Percentiles rank a stretch among this genome's conserved stretches.
Evolutionary conservation across 441 rosid species (phyloP).

Genomic region (Francoa sonchifolia): DNA sequence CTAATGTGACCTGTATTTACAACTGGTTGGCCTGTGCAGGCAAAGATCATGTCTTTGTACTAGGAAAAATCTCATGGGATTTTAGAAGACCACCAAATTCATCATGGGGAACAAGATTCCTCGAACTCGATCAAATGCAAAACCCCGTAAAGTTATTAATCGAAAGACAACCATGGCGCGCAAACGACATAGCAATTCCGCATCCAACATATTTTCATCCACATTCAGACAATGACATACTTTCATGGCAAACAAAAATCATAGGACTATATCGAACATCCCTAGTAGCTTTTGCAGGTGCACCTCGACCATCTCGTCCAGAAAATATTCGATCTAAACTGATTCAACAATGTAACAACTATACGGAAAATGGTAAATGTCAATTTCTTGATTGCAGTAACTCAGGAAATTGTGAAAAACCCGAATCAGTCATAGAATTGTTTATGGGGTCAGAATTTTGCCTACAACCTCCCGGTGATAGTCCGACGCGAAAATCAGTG

Average conservation of each 20-base stretch:
- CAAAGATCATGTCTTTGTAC: slow-evolving; percentile 72
- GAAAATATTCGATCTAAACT: slow-evolving; percentile 44
- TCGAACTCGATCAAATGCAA: slow-evolving; percentile 57
- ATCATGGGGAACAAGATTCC: slow-evolving; percentile 63
- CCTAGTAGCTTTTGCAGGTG: slow-evolving; percentile 59
- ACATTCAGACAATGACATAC: slow-evolving; percentile 44
- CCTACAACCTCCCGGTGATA: slow-evolving; percentile 79
- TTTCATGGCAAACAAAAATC: slow-evolving; percentile 54
- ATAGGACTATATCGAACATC: slow-evolving; percentile 27
- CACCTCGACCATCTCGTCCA: slow-evolving; percentile 38
- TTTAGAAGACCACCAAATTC: slow-evolving; percentile 37
- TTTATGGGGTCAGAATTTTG: slow-evolving; percentile 68
- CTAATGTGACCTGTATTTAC: too few relatives aligned
- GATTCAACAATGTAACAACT: slow-evolving; percentile 47
- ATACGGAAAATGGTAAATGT: slow-evolving; percentile 22
- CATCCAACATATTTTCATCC: slow-evolving; percentile 86
- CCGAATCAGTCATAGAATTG: slow-evolving; percentile 36
- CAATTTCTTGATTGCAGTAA: slow-evolving; percentile 39
- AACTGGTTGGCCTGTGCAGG: too few relatives aligned
- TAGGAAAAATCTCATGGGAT: slow-evolving; percentile 86
- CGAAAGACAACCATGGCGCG: slow-evolving; percentile 79
- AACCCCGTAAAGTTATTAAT: slow-evolving; percentile 68
- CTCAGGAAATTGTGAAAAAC: slow-evolving; percentile 35
- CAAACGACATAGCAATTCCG: slow-evolving; percentile 66
- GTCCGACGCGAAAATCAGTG: slow-evolving; percentile 70